A percentile compares a stretch with the other conserved stretches of the same genome.
phyloP scores from a whole-genome alignment of 2,329 filamentous ascomycete species.

The Pseudogymnoascus sp. region DNA sequence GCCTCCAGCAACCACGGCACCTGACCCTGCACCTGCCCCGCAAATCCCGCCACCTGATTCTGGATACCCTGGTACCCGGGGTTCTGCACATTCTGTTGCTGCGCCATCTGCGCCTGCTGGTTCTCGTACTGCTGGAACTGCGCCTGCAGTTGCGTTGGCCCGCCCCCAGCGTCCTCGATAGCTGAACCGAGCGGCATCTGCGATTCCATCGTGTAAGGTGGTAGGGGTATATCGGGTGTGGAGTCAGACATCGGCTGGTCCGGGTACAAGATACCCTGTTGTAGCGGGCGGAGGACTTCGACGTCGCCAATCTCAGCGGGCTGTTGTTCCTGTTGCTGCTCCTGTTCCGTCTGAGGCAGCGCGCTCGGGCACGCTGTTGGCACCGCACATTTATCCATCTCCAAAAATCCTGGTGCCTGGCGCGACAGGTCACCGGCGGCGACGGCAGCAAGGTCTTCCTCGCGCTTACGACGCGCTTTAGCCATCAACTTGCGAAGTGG shows the following conservation, averaged over 20 bases:
- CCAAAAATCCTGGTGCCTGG: not conserved
- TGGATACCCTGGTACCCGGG: not conserved
- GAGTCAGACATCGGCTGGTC: not conserved
- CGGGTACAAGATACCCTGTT: not conserved
- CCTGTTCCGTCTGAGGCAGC: slow-evolving; percentile 1
- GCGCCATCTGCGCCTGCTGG: slow-evolving; percentile 12
- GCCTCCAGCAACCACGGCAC: slow-evolving; percentile 23
- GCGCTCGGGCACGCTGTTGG: not conserved
- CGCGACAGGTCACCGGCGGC: slow-evolving; percentile 11
- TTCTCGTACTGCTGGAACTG: slow-evolving; percentile 6
- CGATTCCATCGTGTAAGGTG: not conserved
- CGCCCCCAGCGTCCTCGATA: not conserved
- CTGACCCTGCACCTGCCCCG: not conserved
- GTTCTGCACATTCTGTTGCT: slow-evolving; percentile 1
- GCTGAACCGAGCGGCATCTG: not conserved
- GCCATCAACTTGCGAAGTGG: slow-evolving; percentile 53
- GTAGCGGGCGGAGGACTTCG: slow-evolving; percentile 3
- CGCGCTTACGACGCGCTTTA: slow-evolving; percentile 46
- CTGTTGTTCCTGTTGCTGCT: not conserved
- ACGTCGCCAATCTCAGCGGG: not conserved
- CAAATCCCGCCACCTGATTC: not conserved
- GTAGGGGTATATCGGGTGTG: not conserved
- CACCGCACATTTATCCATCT: not conserved
- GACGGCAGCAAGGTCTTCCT: slow-evolving; percentile 35
- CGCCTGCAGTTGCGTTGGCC: not conserved